Evolutionary conservation across 176 grass and related monocot species (phyloP).

Genomic region (Miscanthus lutarioriparius): DNA sequence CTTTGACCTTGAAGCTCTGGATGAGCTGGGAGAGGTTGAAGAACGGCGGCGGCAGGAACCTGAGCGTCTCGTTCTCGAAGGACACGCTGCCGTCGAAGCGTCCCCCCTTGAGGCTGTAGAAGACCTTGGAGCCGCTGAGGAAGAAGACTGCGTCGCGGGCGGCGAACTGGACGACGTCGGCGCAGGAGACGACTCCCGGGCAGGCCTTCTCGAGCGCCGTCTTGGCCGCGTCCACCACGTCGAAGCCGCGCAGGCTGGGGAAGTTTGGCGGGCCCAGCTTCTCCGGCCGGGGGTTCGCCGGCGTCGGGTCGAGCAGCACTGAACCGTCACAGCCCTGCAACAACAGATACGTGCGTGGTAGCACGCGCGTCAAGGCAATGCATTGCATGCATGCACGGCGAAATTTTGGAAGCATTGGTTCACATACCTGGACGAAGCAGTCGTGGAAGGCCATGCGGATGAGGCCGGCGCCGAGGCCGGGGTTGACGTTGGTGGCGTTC

Average conservation of each 20-base stretch:
- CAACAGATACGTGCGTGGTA: no score
- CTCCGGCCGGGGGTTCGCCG: constrained; percentile 38
- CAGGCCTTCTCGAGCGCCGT: constrained; percentile 23
- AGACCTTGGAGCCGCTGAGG: constrained; percentile 25
- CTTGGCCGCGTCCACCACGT: constrained; percentile 65
- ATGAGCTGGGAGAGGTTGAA: constrained; percentile 30
- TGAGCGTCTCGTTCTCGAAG: constrained; percentile 14
- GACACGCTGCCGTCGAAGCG: constrained; percentile 55
- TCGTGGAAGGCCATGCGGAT: constrained; percentile 73
- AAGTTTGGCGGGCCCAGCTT: constrained; percentile 45
- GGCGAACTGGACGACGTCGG: constrained; percentile 57
- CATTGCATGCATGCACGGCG: neutral
- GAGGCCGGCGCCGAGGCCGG: constrained; percentile 53
- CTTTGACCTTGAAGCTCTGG: constrained; percentile 41
- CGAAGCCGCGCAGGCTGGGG: constrained; percentile 57
- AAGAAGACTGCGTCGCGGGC: constrained; percentile 46
- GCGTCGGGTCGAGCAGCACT: constrained; percentile 46
- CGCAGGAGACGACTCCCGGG: constrained; percentile 41
- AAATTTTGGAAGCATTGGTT: neutral
- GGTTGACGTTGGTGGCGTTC: neutral
- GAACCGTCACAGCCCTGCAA: constrained; percentile 71
- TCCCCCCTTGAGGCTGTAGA: constrained; percentile 23
- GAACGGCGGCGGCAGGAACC: neutral
- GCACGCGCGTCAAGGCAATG: no score
- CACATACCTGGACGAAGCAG: constrained; percentile 58